Percentiles rank a stretch among this genome's conserved stretches.
phyloP scores from a whole-genome alignment of 805 yeast species.

The Diddensiella transvaalensis region DNA sequence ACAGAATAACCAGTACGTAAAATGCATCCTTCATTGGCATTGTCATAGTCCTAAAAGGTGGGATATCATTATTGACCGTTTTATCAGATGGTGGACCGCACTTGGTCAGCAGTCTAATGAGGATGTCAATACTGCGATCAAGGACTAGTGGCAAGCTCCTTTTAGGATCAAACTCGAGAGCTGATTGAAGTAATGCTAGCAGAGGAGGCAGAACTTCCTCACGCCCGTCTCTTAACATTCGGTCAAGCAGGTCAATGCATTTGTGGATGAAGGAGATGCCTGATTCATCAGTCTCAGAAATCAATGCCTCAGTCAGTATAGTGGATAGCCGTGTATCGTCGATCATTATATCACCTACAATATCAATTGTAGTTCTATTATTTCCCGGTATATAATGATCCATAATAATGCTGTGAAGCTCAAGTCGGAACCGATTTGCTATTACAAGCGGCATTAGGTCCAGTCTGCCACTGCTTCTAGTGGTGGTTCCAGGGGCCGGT shows the following conservation, averaged over 20 bases:
- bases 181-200: slow-evolving; percentile 2
- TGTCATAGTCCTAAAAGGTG: slow-evolving; percentile 8
- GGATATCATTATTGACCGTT: background rate
- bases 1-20: slow-evolving; percentile 5
- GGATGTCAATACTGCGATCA: background rate
- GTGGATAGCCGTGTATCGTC: background rate
- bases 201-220: background rate
- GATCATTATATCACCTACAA: background rate
- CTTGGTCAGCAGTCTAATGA: background rate
- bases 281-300: background rate
- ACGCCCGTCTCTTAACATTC: background rate
- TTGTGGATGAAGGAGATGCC: background rate
- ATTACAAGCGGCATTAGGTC: background rate
- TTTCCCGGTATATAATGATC: slow-evolving; percentile 4
- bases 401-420: background rate
- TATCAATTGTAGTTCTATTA: background rate
- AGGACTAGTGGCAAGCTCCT: background rate
- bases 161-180: slow-evolving; percentile 4
- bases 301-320: background rate
- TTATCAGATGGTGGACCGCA: background rate
- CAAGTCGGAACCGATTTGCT: background rate
- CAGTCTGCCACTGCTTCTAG: background rate
- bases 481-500: background rate
- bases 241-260: slow-evolving; percentile 4
- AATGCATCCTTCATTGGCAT: slow-evolving; percentile 4